Evolutionary conservation across 2,329 filamentous ascomycete genomes (phyloP).

Genomic region (Trichoderma hamatum): DNA sequence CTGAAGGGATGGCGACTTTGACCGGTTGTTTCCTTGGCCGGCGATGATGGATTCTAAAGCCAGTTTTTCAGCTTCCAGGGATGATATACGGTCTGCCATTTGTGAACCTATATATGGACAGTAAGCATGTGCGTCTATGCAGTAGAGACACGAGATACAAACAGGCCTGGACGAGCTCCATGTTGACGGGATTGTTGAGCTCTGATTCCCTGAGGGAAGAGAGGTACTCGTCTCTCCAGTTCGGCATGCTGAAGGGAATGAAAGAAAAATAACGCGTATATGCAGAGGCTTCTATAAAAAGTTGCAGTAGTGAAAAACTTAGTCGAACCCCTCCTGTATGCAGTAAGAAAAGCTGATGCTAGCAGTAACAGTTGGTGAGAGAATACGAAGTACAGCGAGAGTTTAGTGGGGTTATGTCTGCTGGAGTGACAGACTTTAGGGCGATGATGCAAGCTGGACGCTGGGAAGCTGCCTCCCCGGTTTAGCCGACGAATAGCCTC

Average conservation of each 20-base stretch:
- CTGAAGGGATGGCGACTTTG: constrained; percentile 30
- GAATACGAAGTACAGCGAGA: not conserved
- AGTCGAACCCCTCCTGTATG: not conserved
- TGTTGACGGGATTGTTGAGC: constrained; percentile 63
- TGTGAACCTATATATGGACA: constrained; percentile 55
- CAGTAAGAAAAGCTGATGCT: not conserved
- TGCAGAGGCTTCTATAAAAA: not conserved
- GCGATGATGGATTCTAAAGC: constrained; percentile 40
- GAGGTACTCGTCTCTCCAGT: constrained; percentile 83
- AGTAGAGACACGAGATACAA: constrained; percentile 37
- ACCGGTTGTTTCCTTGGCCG: constrained; percentile 31
- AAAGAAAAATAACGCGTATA: not conserved
- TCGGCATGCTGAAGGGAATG: constrained; percentile 49
- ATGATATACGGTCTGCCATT: constrained; percentile 68
- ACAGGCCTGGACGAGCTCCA: constrained; percentile 80
- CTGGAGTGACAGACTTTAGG: constrained; percentile 9
- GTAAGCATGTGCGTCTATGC: constrained; percentile 30
- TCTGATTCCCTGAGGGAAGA: constrained; percentile 73
- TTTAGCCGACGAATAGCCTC: constrained; percentile 41
- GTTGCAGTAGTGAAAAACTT: not conserved
- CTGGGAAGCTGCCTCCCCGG: not conserved
- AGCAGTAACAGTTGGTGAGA: not conserved
- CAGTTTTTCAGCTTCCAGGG: constrained; percentile 62
- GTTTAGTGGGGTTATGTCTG: not conserved
- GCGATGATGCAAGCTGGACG: constrained; percentile 4